Base-by-base conservation (phyloP, 352 stramenopile species). In the Lagenidium sp. region DNA sequence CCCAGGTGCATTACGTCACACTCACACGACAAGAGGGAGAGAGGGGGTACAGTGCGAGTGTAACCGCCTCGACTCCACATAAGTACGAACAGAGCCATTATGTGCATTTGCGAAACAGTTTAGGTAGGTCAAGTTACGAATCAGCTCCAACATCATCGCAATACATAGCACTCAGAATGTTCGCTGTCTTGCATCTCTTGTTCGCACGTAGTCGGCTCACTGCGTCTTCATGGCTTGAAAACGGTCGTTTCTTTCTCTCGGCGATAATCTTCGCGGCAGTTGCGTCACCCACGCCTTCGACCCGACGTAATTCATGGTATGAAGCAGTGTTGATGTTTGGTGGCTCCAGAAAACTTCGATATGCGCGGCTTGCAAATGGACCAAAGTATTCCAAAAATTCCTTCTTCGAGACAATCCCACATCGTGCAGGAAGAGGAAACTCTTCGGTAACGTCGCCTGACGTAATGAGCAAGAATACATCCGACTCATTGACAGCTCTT, bases 401-500 rank as follows among this genome's bases (percentile, higher is more conserved):
- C 6, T 47, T 36, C 15, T 15, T 20, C 26, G 41, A 47, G 37
- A 47, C 41, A 37, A 47, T 47, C 3, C 41, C 41, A 23, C 41
- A 47, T 47, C 41, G 20, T 37, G 24, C 25, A 47, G 41, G 41
- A 36, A 47, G 41, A 47, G 2, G 25, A 36, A 47, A 47, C 28
- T 36, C n/a, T n/a, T n/a, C 41, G 29, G 41, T 36, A 16, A 18
- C 41, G 22, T 47, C 15, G 37, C 15, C 41, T 47, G 41, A 29
- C 41, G 41, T 47, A 36, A 47, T 20, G 24, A 47, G 41, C 41
- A 47, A 37, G 26, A 47, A 47, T 11, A 47, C 24, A 47, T 47
- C 41, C 22, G 41, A 38, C 25, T 20, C 26, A 22, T 36, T 22
- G 4, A 36, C 41, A 4, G 41, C 41, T 47, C 37, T 47, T 36